Evolutionary conservation across 2,329 filamentous ascomycete genomes (phyloP), one percentile per base, ranked within the genome.

Genomic region (Nothophoma quercina): DNA sequence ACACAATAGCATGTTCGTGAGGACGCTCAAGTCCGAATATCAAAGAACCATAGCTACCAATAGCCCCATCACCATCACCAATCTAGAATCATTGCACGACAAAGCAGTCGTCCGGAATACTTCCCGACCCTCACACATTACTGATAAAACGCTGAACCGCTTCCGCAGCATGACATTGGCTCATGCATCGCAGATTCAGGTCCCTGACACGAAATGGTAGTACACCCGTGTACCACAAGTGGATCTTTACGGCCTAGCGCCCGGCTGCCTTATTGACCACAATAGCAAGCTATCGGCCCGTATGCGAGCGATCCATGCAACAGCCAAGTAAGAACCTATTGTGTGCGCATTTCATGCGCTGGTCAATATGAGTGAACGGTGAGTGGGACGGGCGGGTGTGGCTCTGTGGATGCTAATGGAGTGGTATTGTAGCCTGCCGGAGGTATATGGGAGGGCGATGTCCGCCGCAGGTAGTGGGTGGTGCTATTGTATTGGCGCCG

Each of bases 241-340:
- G 18, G 2, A 3, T 4, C n/a, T 6, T 33, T 28, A 16, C 7
- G 15, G 23, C 13, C 42, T 52, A 49, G 43, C 43, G 39, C 38
- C 25, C 38, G 44, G 19, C 21, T 43, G n/a, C 30, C 42, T 41
- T 48, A 48, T 46, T 55, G 54, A 41, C 28, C 29, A 53, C 28
- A 48, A 53, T 53, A 53, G 50, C 50, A 53, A 48, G 34, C 25
- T 23, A 47, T 43, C 50, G 35, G 42, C 10, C 49, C 35, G 42
- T 32, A n/a, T 23, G 2, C 13, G 36, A 38, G 33, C 32, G 33
- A 1, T 22, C 18, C 34, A 22, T 32, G 21, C 13, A n/a, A n/a
- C 30, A 50, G 5, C 39, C 47, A 33, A 33, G 33, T 39, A 28
- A n/a, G 15, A 39, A 13, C 33, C 33, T 44, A 44, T 51, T 51